phyloP scores from a whole-genome alignment of 148 eudicot species.

The Drosera capensis region DNA sequence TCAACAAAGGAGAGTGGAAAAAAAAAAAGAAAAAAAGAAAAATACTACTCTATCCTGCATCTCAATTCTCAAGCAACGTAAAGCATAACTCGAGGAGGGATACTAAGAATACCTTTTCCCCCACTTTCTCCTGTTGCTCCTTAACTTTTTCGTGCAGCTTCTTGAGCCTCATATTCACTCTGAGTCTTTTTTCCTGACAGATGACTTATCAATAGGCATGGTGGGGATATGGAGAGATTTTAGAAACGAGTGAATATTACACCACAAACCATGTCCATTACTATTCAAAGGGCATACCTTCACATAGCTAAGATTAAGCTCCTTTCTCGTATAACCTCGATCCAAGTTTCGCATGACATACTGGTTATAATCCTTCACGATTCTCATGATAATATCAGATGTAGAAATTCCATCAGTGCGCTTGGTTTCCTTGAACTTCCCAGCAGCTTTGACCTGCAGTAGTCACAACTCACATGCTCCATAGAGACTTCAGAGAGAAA shows the following conservation, averaged over 20 bases:
- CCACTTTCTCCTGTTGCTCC: conserved; percentile 61
- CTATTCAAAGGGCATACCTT: conserved; percentile 18
- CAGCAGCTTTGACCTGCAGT: conserved; percentile 42
- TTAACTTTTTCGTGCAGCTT: conserved; percentile 60
- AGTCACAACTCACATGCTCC: neutral
- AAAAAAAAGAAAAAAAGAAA: no score
- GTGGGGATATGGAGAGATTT: neutral
- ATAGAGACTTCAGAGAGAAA: neutral
- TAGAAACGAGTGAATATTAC: neutral
- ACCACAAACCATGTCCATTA: neutral
- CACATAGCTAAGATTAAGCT: conserved; percentile 57
- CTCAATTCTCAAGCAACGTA: no score
- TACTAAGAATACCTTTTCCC: conserved; percentile 1
- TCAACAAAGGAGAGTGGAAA: no score
- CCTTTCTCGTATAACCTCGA: conserved; percentile 65
- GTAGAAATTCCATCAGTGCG: conserved; percentile 73
- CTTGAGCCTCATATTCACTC: conserved; percentile 59
- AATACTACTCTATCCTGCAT: no score
- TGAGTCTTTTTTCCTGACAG: conserved; percentile 46
- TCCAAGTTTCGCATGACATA: conserved; percentile 75
- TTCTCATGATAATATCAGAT: conserved; percentile 72
- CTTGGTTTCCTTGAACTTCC: conserved; percentile 57
- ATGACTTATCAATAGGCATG: neutral
- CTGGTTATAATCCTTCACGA: conserved; percentile 61
- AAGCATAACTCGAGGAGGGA: neutral